Evolutionary conservation across 2,329 filamentous ascomycete genomes (phyloP).

Genomic region (Mycosphaerella arachidis): DNA sequence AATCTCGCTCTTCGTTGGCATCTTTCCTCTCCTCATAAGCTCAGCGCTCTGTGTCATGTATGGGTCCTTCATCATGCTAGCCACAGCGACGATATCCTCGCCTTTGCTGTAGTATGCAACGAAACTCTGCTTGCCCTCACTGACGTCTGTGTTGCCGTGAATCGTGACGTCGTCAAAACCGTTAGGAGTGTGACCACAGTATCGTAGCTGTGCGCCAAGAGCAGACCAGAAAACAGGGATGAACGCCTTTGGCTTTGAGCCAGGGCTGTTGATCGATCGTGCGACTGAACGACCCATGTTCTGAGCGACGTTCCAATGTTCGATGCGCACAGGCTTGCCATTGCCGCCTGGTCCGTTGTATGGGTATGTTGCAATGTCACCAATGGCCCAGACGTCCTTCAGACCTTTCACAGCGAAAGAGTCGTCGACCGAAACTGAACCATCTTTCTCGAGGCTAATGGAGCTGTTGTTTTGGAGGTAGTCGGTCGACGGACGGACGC

Average conservation of each 20-base stretch:
- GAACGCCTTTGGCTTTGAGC: slow-evolving; percentile 62
- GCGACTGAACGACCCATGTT: slow-evolving; percentile 82
- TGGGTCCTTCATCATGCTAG: slow-evolving; percentile 86
- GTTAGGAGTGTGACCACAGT: slow-evolving; percentile 79
- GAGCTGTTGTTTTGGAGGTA: slow-evolving; percentile 70
- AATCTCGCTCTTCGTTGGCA: slow-evolving; percentile 77
- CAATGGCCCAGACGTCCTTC: slow-evolving; percentile 83
- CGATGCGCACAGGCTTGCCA: slow-evolving; percentile 72
- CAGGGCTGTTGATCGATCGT: slow-evolving; percentile 65
- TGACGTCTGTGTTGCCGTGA: slow-evolving; percentile 64
- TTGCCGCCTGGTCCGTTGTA: slow-evolving; percentile 85
- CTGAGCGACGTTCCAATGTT: slow-evolving; percentile 98
- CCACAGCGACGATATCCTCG: slow-evolving; percentile 82
- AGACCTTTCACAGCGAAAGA: slow-evolving; percentile 71
- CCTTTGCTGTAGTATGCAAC: slow-evolving; percentile 84
- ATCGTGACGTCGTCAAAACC: slow-evolving; percentile 86
- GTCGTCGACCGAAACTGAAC: slow-evolving; percentile 78
- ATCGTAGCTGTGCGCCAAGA: slow-evolving; percentile 79
- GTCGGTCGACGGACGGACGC: slow-evolving; percentile 78
- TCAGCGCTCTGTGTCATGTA: slow-evolving; percentile 77
- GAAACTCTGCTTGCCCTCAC: slow-evolving; percentile 64
- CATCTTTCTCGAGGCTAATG: slow-evolving; percentile 71
- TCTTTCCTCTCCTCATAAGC: slow-evolving; percentile 75
- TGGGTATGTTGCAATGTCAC: slow-evolving; percentile 91
- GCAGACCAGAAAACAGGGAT: slow-evolving; percentile 98